Base-by-base conservation (phyloP, 306 rosid genomes). In the Castanospermum australe region DNA sequence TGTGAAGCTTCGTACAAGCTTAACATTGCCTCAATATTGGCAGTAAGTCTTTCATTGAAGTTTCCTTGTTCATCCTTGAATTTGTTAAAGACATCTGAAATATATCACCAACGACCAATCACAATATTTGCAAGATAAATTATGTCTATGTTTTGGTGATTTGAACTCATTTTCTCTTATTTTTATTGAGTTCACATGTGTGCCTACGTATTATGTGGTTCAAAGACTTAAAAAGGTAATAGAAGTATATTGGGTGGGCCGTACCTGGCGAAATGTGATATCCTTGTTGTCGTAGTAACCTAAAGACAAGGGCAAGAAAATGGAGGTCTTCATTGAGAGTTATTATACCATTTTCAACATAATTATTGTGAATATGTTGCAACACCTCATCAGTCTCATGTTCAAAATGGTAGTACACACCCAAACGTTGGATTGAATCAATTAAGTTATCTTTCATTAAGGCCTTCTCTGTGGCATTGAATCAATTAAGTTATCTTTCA, bases 1-100 rank as follows among this genome's bases (percentile, higher is more conserved):
- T 84, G 80, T 18, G 90, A 4, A 0, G 92, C 92, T 84, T 90
- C 92, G 17, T 86, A 13, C 88, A n/a, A 79, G 57, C 84, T 84
- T 30, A 90, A 18, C 76, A 90, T 66, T 57, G 77, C 85, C 9
- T 67, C 65, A n/a, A 81, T 39, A 59, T 81, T 72, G 7, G 1
- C 22, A 8, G 21, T 4, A 21, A 81, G 22, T 11, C 25, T 45
- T 66, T 66, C 55, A 11, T 0, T 68, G 1, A 81, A 67, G 4
- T 67, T 67, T 24, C 84, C 84, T 18, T 74, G 32, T 0, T 2
- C 32, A 7, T 87, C 80, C 11, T 59, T 84, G 60, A 85, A 90
- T 62, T 86, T 88, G 5, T 39, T 39, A 39, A 22, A 32, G 8
- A 60, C 12, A 32, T 32, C 17, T 11, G 17, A 5, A 5, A 44